Evolutionary conservation across 148 eudicot species (phyloP).

Genomic region (Spergularia marina): DNA sequence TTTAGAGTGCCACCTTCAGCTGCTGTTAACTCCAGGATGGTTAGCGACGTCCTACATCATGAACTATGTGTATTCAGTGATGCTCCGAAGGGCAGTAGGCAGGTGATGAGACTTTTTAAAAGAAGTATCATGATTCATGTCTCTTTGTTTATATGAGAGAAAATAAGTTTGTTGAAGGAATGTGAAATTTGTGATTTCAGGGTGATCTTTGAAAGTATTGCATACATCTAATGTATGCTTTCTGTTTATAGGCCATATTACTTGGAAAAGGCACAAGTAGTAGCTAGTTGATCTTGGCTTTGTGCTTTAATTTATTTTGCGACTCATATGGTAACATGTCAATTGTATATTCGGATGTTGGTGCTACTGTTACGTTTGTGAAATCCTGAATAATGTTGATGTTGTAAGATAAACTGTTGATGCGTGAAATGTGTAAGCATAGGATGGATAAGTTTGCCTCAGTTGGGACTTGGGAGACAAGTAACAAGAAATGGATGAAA

Average conservation of each 20-base stretch:
- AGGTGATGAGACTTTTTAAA: too few relatives aligned
- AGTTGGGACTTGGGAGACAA: too few relatives aligned
- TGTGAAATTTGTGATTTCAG: not conserved
- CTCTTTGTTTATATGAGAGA: not conserved
- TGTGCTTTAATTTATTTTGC: not conserved
- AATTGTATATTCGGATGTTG: not conserved
- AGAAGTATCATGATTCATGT: too few relatives aligned
- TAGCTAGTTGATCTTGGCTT: not conserved
- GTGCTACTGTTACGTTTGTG: not conserved
- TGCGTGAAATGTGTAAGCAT: not conserved
- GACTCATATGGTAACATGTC: too few relatives aligned
- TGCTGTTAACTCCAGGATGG: not conserved
- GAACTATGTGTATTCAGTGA: not conserved
- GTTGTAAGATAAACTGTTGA: not conserved
- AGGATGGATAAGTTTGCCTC: not conserved
- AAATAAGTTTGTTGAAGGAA: slow-evolving; percentile 1
- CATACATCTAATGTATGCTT: not conserved
- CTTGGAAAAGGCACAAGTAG: not conserved
- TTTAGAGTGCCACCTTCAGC: not conserved
- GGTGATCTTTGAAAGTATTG: not conserved
- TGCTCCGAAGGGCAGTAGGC: not conserved
- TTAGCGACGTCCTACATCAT: not conserved
- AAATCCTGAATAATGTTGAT: not conserved
- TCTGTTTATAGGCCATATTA: not conserved
- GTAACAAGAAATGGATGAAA: too few relatives aligned